A percentile compares a stretch with the other conserved stretches of the same genome.
Evolutionary conservation across 768 basidiomycete genomes (phyloP).

Genomic region (Trametes meyenii): DNA sequence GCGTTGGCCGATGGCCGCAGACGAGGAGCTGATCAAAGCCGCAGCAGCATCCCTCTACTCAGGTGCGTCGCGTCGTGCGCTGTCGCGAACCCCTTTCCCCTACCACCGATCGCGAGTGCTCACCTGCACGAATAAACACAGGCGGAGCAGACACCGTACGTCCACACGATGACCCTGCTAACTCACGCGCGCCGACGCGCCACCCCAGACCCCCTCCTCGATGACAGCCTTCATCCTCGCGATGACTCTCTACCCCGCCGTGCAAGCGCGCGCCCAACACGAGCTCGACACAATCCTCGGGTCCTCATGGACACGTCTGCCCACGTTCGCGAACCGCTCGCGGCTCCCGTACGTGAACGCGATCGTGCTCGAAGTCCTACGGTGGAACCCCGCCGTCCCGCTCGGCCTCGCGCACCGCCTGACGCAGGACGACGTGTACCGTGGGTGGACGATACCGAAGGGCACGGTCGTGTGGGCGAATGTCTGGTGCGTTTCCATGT

Average conservation of each 20-base stretch:
- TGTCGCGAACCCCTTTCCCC: too few species aligned
- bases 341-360: slow-evolving; percentile 22
- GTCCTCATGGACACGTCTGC: slow-evolving; percentile 8
- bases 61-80: slow-evolving; percentile 1
- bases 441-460: slow-evolving; percentile 32
- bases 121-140: neutral
- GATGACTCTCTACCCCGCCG: slow-evolving; percentile 40
- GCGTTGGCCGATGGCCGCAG: slow-evolving; percentile 41
- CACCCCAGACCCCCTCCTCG: slow-evolving; percentile 34
- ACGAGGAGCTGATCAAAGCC: slow-evolving; percentile 21
- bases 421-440: slow-evolving; percentile 33
- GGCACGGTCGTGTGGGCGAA: slow-evolving; percentile 36
- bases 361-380: slow-evolving; percentile 29
- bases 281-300: slow-evolving; percentile 32
- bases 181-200: neutral
- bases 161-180: neutral
- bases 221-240: slow-evolving; percentile 41
- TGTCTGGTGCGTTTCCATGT: slow-evolving; percentile 29
- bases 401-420: slow-evolving; percentile 32
- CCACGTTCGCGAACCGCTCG: slow-evolving; percentile 12
- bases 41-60: slow-evolving; percentile 22
- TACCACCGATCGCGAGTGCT: too few species aligned
- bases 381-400: slow-evolving; percentile 34
- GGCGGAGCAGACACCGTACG: slow-evolving; percentile 36
- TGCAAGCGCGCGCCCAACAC: slow-evolving; percentile 32